These are phyloP conservation scores for Penicillium nucicola DNA, from an alignment of 495 filamentous ascomycete species.

Conservation along the genomic window DNA sequence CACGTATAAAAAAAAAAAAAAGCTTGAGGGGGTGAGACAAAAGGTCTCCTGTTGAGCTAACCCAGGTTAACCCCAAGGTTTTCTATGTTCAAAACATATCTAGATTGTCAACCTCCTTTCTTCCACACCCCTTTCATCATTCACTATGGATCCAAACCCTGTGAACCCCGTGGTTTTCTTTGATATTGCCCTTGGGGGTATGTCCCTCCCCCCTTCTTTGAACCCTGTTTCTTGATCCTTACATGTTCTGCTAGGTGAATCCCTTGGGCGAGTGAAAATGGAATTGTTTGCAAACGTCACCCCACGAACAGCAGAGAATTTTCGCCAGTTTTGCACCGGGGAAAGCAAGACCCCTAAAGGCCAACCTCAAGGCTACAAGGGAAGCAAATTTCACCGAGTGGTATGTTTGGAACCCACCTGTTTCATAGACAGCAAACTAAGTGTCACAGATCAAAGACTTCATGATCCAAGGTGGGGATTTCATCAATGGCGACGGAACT, in stretches of 20 bases:
- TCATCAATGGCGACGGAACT: conserved; percentile 89
- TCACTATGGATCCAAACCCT: conserved; percentile 44
- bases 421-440: background rate
- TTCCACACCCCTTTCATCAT: no score
- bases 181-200: conserved; percentile 88
- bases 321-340: conserved; percentile 94
- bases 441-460: conserved; percentile 82
- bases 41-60: no score
- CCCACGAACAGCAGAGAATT: conserved; percentile 92
- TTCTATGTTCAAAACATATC: no score
- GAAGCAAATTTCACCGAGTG: conserved; percentile 89
- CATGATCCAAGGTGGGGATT: conserved; percentile 97
- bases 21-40: no score
- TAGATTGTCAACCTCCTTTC: no score
- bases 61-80: no score
- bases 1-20: no score
- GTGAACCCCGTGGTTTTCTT: conserved; percentile 83
- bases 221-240: no score
- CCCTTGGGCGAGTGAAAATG: conserved; percentile 88
- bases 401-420: conserved; percentile 48
- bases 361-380: conserved; percentile 90
- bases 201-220: conserved; percentile 18
- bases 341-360: conserved; percentile 80
- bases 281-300: conserved; percentile 84
- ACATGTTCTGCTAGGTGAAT: conserved; percentile 58